Evolutionary conservation across 805 yeast genomes (phyloP), one percentile per base, ranked within the genome.

Genomic region (Danielia reshetovae): DNA sequence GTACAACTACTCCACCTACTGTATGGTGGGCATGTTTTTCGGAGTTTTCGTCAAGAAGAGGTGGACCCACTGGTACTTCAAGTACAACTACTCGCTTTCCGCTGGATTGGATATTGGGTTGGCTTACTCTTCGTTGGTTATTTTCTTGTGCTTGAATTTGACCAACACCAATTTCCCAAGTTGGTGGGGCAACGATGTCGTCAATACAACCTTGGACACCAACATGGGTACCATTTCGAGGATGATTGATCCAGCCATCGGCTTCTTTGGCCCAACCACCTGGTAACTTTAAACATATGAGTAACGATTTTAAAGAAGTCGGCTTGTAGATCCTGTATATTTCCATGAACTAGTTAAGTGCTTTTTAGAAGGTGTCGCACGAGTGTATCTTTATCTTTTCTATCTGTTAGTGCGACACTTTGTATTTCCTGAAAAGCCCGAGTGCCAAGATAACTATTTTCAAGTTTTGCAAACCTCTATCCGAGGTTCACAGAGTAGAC

Each of bases 151-250:
- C 25, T 51, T 47, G 39, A 46, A 45, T 33, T 52, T 48, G 44
- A 40, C 51, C 30, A 45, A 43, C 41, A 43, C 56, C 13, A 25
- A 30, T 30, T 46, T 54, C 50, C 60, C 64, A 31, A 30, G 36
- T 6, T 82, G 89, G 89, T 82, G 89, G 89, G 89, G 87, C 13
- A 74, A 70, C 36, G 54, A 49, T 30, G 77, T 73, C 28, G 57
- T 63, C 19, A 57, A 61, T 24, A 45, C 48, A 12, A 63, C 70
- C 14, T 57, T 65, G 35, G 77, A 68, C 45, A 52, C 61, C 27
- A 56, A 62, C 39, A 60, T 51, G 22, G 39, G 39, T 24, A 61
- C 65, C 24, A 48, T 56, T 34, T 39, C 59, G 34, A 21, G 36
- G 2, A 33, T 45, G 2, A 54, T 72, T 40, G 35, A 47, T 10